These are phyloP conservation scores for Diospyros lotus DNA, from an alignment of 148 eudicot species.

Conservation along the genomic window DNA sequence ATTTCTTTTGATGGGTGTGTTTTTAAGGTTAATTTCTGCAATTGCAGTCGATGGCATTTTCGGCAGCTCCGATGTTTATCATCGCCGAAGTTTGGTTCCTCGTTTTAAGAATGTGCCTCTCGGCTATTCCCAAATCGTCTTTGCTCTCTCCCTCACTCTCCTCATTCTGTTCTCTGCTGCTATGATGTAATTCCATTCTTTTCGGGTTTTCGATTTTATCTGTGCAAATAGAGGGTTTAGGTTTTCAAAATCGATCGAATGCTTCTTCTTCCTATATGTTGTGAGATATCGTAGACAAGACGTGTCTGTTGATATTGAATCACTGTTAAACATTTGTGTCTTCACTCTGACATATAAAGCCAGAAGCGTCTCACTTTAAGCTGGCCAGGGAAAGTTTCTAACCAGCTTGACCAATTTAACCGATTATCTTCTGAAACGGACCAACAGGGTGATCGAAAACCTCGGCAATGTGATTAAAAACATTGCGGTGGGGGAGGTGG, in stretches of 20 bases:
- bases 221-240: no score
- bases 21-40: background rate
- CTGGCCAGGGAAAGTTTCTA: constrained; percentile 23
- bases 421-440: constrained; percentile 16
- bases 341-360: constrained; percentile 12
- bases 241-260: no score
- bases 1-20: no score
- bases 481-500: background rate
- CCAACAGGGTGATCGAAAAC: background rate
- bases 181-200: constrained; percentile 39
- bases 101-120: constrained; percentile 46
- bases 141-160: constrained; percentile 41
- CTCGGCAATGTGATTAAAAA: constrained; percentile 18
- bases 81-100: constrained; percentile 49
- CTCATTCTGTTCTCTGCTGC: constrained; percentile 42
- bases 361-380: constrained; percentile 19
- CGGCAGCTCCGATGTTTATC: constrained; percentile 47
- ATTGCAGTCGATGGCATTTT: constrained; percentile 55
- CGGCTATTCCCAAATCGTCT: constrained; percentile 55
- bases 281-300: background rate
- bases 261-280: no score
- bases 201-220: background rate
- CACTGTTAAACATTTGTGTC: no score
- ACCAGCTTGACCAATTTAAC: constrained; percentile 7
- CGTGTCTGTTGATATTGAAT: no score